These are phyloP conservation scores for Fusarium hainanense DNA, from an alignment of 2,329 filamentous ascomycete genomes.

Conservation along the genomic window DNA sequence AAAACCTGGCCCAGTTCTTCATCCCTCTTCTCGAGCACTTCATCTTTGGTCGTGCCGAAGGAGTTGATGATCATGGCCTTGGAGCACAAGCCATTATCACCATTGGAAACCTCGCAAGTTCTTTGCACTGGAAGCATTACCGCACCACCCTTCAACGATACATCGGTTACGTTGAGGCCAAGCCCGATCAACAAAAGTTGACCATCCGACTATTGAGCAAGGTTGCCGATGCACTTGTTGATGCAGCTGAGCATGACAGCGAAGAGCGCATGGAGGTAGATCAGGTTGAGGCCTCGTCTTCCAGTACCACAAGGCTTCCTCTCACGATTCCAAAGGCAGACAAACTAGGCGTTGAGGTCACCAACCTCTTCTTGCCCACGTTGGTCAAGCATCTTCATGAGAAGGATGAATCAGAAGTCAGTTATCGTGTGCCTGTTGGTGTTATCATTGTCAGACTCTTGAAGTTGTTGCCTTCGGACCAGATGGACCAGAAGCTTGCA, in stretches of 20 bases:
- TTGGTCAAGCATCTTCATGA: conserved; percentile 88
- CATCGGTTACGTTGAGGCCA: conserved; percentile 81
- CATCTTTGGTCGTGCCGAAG: conserved; percentile 82
- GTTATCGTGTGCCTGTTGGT: conserved; percentile 88
- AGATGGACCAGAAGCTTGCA: conserved; percentile 80
- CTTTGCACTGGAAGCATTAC: conserved; percentile 91
- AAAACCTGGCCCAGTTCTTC: conserved; percentile 86
- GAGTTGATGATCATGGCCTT: conserved; percentile 82
- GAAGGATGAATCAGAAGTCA: conserved; percentile 95
- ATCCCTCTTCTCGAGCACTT: conserved; percentile 95
- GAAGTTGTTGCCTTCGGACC: conserved; percentile 77
- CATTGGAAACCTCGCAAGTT: conserved; percentile 78
- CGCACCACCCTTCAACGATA: conserved; percentile 86
- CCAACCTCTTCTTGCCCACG: conserved; percentile 79
- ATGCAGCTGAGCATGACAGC: conserved; percentile 59
- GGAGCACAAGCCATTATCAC: conserved; percentile 87
- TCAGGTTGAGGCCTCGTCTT: conserved; percentile 41
- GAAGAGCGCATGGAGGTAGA: conserved; percentile 59
- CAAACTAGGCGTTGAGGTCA: conserved; percentile 78
- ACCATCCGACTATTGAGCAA: conserved; percentile 84
- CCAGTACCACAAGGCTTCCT: conserved; percentile 62
- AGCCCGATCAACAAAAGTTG: conserved; percentile 85
- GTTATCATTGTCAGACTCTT: conserved; percentile 90
- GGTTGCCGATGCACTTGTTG: conserved; percentile 79
- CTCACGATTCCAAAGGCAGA: conserved; percentile 73